phyloP scores from a whole-genome alignment of 495 filamentous ascomycete genomes.

The Venustampulla echinocandica region DNA sequence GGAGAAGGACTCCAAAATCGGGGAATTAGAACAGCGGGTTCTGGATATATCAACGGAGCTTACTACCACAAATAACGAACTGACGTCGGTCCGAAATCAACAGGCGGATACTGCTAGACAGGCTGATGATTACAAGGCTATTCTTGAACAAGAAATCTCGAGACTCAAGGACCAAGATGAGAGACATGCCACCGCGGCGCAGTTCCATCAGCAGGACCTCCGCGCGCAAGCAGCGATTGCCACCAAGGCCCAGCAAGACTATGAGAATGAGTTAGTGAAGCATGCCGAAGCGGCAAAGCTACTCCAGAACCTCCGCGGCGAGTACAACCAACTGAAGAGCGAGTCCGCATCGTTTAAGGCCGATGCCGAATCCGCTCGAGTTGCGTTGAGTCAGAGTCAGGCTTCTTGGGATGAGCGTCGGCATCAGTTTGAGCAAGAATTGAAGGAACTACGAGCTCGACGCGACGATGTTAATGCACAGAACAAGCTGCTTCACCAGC shows the following conservation, averaged over 20 bases:
- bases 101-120: conserved; percentile 65
- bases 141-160: conserved; percentile 64
- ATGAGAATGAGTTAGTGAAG: conserved; percentile 86
- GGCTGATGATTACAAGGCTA: conserved; percentile 69
- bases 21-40: conserved; percentile 69
- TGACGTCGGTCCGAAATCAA: conserved; percentile 66
- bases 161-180: conserved; percentile 81
- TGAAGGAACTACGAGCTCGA: conserved; percentile 65
- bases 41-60: conserved; percentile 78
- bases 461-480: conserved; percentile 75
- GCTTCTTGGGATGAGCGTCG: conserved; percentile 78
- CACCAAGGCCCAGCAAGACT: conserved; percentile 84
- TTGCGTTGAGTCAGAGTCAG: conserved; percentile 68
- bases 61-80: conserved; percentile 65
- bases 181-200: conserved; percentile 62
- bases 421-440: conserved; percentile 72
- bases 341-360: conserved; percentile 61
- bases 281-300: conserved; percentile 87
- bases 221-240: conserved; percentile 91
- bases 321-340: conserved; percentile 73
- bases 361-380: conserved; percentile 73
- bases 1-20: conserved; percentile 66
- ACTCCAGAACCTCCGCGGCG: conserved; percentile 65
- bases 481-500: conserved; percentile 79
- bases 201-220: conserved; percentile 80